These are phyloP conservation scores for Sporothrix brunneoviolacea DNA, from an alignment of 2,329 filamentous ascomycete genomes.

Conservation along the genomic window DNA sequence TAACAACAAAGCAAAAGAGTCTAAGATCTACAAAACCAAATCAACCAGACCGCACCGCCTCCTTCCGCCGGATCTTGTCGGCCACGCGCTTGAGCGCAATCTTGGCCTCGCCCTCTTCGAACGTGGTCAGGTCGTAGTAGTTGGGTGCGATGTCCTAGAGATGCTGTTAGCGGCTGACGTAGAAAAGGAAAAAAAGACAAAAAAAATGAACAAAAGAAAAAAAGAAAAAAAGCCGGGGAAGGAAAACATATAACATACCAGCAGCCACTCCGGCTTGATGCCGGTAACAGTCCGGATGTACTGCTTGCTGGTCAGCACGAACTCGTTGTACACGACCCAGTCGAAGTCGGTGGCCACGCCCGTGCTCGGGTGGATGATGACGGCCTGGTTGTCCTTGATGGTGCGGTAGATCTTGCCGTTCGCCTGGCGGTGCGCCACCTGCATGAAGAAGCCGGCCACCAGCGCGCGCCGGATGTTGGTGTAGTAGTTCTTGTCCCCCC, in stretches of 20 bases:
- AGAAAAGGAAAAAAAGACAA: constrained; percentile 5
- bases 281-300: constrained; percentile 92
- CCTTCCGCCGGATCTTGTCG: constrained; percentile 55
- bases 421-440: constrained; percentile 89
- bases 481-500: constrained; percentile 96
- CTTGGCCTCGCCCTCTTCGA: constrained; percentile 82
- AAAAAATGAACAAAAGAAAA: constrained; percentile 24
- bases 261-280: constrained; percentile 87
- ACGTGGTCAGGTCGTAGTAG: constrained; percentile 82
- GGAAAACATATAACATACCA: constrained; percentile 51
- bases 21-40: too few species aligned
- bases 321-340: constrained; percentile 98
- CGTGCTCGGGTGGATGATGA: constrained; percentile 88
- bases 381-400: constrained; percentile 92
- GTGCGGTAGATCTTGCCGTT: constrained; percentile 88
- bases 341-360: constrained; percentile 83
- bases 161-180: constrained; percentile 26
- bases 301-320: constrained; percentile 95
- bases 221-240: neutral
- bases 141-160: constrained; percentile 79
- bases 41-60: constrained; percentile 41
- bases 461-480: constrained; percentile 91
- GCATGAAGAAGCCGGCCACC: constrained; percentile 98
- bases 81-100: constrained; percentile 51
- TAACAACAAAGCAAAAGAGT: neutral